Evolutionary conservation across 1,284 basidiomycete species (phyloP), one percentile per base, ranked within the genome.

Genomic region (Stygiomarasmius scandens): DNA sequence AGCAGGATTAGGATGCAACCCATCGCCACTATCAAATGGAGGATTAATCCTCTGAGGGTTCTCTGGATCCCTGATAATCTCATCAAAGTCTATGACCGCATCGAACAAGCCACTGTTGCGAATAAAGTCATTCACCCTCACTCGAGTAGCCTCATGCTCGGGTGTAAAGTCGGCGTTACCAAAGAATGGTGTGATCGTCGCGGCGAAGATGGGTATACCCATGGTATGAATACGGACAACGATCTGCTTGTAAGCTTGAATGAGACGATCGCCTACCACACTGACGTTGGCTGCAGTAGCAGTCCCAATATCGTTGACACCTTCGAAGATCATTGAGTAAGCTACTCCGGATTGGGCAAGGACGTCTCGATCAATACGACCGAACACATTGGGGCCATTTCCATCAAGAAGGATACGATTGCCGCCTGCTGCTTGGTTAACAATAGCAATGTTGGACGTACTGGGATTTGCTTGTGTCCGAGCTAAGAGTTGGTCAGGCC

Each of bases 301-400:
- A 2, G 68, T 70, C 4, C 79, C 80, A 54, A 82, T 80, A 70
- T 82, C 79, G 71, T 82, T 83, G 43, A 81, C 77, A 53, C 81
- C 81, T 62, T 81, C 79, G 64, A 81, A 83, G 63, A 82, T 74
- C 71, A 83, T 77, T 24, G 71, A 76, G 67, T 72, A 80, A 38
- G 67, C 67, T 29, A 79, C 73, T 23, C 74, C 74, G 12, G 77
- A 69, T 34, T 80, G 79, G 2, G 77, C 60, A 49, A 83, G 71
- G 32, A 81, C 79, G 65, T 82, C 81, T 2, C 80, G 72, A 59
- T 81, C 78, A 66, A 81, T 75, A 20, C 80, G 77, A 12, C 75
- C 71, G 14, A 80, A 63, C 9, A 74, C 77, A 61, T 75, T 78
- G 2, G 81, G 79, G 0, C 80, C 81, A 2, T 78, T 72, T 1